Conservation (phyloP, 1,284 basidiomycete species). For the Ustilago curta region DNA sequence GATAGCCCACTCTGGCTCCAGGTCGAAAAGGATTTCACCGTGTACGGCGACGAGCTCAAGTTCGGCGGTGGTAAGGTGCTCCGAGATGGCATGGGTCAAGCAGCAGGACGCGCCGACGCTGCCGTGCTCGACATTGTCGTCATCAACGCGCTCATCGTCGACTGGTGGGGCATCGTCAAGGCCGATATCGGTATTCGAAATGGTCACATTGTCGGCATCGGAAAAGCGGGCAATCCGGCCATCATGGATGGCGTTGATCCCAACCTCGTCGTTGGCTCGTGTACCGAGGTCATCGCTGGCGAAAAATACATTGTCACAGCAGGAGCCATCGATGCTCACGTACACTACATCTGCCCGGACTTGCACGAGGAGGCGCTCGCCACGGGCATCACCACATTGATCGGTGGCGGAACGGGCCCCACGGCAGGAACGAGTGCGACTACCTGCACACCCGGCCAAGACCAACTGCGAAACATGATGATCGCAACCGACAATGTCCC, state of each 20-base stretch:
- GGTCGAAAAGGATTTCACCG: conserved; percentile 86
- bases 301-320: conserved; percentile 94
- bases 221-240: conserved; percentile 97
- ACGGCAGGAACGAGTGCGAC: conserved; percentile 91
- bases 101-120: conserved; percentile 77
- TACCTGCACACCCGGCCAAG: conserved; percentile 82
- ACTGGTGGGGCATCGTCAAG: conserved; percentile 96
- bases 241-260: conserved; percentile 85
- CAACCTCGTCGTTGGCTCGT: conserved; percentile 72
- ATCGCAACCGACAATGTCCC: conserved; percentile 84
- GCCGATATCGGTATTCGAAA: conserved; percentile 95
- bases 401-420: conserved; percentile 82
- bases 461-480: conserved; percentile 64
- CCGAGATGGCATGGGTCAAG: conserved; percentile 77
- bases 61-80: conserved; percentile 82
- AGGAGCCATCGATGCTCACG: conserved; percentile 89
- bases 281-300: conserved; percentile 81
- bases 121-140: conserved; percentile 90
- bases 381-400: conserved; percentile 71
- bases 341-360: conserved; percentile 88
- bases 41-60: conserved; percentile 90
- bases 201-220: conserved; percentile 86
- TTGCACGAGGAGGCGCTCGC: conserved; percentile 76
- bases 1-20: conserved; percentile 93
- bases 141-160: conserved; percentile 92